Percentiles rank a stretch among this genome's conserved stretches.
Evolutionary conservation across 129 eudicot species (phyloP).

Genomic region (Smallanthus sonchifolius): DNA sequence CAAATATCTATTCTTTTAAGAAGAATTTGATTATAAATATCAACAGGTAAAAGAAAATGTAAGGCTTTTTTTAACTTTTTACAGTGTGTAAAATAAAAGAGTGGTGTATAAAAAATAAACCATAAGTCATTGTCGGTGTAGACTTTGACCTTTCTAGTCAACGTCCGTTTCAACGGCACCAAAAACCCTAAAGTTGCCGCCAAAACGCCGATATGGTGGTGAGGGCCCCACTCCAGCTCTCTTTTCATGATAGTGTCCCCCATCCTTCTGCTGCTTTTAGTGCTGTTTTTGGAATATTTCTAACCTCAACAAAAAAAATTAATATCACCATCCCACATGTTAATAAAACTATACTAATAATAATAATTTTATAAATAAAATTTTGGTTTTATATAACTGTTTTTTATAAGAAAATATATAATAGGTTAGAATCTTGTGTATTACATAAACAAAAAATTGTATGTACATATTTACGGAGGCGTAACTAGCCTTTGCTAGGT

Average conservation of each 20-base stretch:
- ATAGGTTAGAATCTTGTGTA: too few species aligned
- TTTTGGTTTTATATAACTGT: not conserved
- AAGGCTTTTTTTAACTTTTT: not conserved
- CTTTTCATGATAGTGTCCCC: slow-evolving; percentile 10
- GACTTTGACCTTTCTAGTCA: slow-evolving; percentile 23
- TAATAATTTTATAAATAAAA: not conserved
- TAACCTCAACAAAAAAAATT: not conserved
- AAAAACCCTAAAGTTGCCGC: slow-evolving; percentile 19
- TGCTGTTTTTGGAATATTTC: not conserved
- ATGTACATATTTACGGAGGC: too few species aligned
- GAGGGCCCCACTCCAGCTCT: slow-evolving; percentile 21
- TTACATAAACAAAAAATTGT: too few species aligned
- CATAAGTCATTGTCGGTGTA: slow-evolving; percentile 27
- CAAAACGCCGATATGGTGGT: slow-evolving; percentile 20
- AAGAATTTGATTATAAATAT: too few species aligned
- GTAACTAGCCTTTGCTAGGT: too few species aligned
- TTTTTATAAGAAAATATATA: not conserved
- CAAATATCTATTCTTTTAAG: too few species aligned
- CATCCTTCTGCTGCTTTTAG: slow-evolving; percentile 20
- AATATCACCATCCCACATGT: slow-evolving; percentile 6
- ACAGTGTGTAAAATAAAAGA: not conserved
- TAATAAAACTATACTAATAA: not conserved
- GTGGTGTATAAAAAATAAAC: too few species aligned
- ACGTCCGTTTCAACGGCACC: slow-evolving; percentile 7
- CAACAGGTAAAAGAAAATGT: too few species aligned